Conservation (phyloP, 108 stramenopile species). For the Hondaea fermentalgiana region DNA sequence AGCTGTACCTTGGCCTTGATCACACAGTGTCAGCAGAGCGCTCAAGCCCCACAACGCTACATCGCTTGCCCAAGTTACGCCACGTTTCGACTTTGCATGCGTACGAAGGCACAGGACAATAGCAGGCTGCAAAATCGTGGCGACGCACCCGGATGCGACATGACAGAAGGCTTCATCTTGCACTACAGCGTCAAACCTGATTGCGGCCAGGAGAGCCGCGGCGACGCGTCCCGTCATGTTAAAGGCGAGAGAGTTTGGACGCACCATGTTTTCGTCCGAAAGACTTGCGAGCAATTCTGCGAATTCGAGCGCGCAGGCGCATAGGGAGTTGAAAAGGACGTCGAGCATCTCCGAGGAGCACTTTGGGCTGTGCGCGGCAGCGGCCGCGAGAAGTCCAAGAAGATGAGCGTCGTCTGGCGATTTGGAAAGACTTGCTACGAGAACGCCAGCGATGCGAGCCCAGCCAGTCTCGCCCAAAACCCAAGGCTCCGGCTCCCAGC, state of each 20-base stretch:
- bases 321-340: not conserved
- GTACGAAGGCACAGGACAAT: not conserved
- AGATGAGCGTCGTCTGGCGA: not conserved
- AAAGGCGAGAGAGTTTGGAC: not conserved
- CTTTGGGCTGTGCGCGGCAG: not conserved
- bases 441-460: not conserved
- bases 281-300: not conserved
- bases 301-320: not conserved
- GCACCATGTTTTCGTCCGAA: not conserved
- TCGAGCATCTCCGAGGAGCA: not conserved
- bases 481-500: not conserved
- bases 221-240: not conserved
- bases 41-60: not conserved
- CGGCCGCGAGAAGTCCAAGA: not conserved
- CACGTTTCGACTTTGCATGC: not conserved
- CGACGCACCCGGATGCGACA: not conserved
- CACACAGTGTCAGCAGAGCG: not conserved
- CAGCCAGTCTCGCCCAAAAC: not conserved
- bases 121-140: not conserved
- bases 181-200: not conserved
- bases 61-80: not conserved
- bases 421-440: not conserved
- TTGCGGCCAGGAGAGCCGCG: not conserved
- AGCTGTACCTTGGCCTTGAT: not conserved
- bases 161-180: not conserved